These are phyloP conservation scores for Brassica cretica DNA, from an alignment of 345 rosid genomes.

Conservation along the genomic window DNA sequence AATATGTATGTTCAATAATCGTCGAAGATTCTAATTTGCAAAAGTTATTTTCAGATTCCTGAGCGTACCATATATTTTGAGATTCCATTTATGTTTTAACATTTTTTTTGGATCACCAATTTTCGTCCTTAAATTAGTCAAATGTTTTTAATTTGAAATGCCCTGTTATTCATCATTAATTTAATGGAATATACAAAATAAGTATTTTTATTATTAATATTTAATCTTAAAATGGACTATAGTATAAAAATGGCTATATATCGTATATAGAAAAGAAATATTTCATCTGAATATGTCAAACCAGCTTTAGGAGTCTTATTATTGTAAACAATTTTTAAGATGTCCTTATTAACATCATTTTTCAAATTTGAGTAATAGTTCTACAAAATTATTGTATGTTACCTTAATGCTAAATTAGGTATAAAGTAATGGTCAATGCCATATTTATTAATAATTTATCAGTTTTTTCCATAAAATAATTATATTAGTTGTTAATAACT, in stretches of 20 bases:
- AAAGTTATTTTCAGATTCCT: not conserved
- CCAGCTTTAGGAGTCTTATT: not conserved
- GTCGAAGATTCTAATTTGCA: not conserved
- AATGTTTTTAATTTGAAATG: not conserved
- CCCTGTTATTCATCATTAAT: not conserved
- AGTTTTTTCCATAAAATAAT: not conserved
- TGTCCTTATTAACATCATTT: not conserved
- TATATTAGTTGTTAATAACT: not conserved
- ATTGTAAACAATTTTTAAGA: not conserved
- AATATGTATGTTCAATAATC: not conserved
- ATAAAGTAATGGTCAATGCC: not conserved
- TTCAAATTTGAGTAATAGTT: not conserved
- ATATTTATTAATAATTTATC: not conserved
- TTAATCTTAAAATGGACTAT: not conserved
- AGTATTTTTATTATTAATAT: not conserved
- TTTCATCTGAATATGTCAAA: not conserved
- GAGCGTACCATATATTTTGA: not conserved
- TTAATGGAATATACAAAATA: not conserved
- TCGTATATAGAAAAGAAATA: not conserved
- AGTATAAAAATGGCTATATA: no score
- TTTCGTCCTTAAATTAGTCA: not conserved
- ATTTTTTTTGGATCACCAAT: not conserved
- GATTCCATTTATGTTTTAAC: not conserved
- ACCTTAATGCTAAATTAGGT: not conserved
- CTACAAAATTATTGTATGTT: not conserved